Conservation (phyloP, 2,329 filamentous ascomycete genomes). For the Cercospora berteroae region DNA sequence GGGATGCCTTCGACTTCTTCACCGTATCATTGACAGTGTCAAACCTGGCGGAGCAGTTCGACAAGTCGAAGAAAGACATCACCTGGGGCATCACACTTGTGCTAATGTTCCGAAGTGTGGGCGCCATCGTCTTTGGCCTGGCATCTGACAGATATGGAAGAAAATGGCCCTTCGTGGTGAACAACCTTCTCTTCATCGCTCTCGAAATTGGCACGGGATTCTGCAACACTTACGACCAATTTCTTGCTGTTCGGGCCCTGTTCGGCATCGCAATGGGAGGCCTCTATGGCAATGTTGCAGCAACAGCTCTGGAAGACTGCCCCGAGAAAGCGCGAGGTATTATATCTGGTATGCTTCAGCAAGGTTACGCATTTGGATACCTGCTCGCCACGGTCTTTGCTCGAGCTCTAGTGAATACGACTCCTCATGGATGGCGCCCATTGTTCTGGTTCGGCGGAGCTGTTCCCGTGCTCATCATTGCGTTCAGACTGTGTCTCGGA, state of each 20-base stretch:
- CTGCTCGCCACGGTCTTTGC: slow-evolving; percentile 50
- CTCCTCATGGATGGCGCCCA: slow-evolving; percentile 75
- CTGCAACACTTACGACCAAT: slow-evolving; percentile 57
- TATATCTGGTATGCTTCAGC: slow-evolving; percentile 61
- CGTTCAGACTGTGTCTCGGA: slow-evolving; percentile 72
- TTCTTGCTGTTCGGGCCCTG: slow-evolving; percentile 58
- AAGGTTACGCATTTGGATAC: slow-evolving; percentile 64
- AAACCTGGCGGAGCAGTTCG: slow-evolving; percentile 54
- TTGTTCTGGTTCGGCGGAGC: slow-evolving; percentile 87
- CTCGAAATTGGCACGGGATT: slow-evolving; percentile 62
- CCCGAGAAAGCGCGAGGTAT: slow-evolving; percentile 58
- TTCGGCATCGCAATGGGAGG: slow-evolving; percentile 66
- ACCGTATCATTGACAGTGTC: slow-evolving; percentile 58
- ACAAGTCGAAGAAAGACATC: slow-evolving; percentile 56
- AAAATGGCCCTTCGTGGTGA: slow-evolving; percentile 55
- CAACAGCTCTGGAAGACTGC: slow-evolving; percentile 62
- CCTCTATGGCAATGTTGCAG: slow-evolving; percentile 60
- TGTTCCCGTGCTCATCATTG: slow-evolving; percentile 76
- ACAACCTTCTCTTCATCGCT: slow-evolving; percentile 60
- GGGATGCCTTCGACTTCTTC: slow-evolving; percentile 62
- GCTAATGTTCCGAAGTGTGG: slow-evolving; percentile 61
- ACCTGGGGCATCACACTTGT: slow-evolving; percentile 59
- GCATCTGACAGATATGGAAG: slow-evolving; percentile 37
- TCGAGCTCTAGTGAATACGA: slow-evolving; percentile 69
- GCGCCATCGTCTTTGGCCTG: slow-evolving; percentile 56